Conservation (phyloP, 805 yeast genomes). For the Hermanozyma aechmeae region DNA sequence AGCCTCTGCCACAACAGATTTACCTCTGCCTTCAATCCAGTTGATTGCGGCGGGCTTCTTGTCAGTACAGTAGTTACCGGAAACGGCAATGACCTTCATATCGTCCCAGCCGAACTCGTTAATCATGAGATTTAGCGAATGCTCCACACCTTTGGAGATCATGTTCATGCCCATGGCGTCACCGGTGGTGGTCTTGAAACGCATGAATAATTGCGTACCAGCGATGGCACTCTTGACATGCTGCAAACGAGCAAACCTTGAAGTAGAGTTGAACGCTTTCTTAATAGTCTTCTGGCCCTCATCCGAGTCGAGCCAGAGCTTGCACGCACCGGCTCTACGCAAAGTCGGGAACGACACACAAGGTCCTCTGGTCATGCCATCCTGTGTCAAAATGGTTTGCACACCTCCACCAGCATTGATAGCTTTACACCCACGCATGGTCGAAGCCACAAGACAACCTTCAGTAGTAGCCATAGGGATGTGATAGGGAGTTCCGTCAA, state of each 20-base stretch:
- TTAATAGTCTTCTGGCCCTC: slow-evolving; percentile 81
- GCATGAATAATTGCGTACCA: slow-evolving; percentile 76
- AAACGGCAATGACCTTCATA: slow-evolving; percentile 85
- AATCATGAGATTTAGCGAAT: slow-evolving; percentile 72
- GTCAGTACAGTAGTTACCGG: slow-evolving; percentile 97
- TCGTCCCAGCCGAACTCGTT: slow-evolving; percentile 88
- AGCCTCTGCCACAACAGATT: slow-evolving; percentile 95
- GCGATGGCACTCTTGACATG: slow-evolving; percentile 90
- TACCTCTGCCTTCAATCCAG: slow-evolving; percentile 99
- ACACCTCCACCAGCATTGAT: slow-evolving; percentile 97
- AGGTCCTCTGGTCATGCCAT: slow-evolving; percentile 99
- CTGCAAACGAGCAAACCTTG: slow-evolving; percentile 93
- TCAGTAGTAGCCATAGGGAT: slow-evolving; percentile 99
- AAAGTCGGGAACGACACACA: slow-evolving; percentile 84
- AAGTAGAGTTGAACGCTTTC: slow-evolving; percentile 90
- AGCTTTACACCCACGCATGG: slow-evolving; percentile 99
- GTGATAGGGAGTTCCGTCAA: slow-evolving; percentile 82
- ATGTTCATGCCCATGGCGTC: slow-evolving; percentile 99
- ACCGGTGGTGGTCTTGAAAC: slow-evolving; percentile 98
- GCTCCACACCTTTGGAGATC: slow-evolving; percentile 98
- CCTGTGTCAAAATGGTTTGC: slow-evolving; percentile 80
- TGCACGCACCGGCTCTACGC: slow-evolving; percentile 86
- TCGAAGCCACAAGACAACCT: slow-evolving; percentile 96
- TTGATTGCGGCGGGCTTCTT: slow-evolving; percentile 97
- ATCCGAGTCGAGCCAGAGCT: slow-evolving; percentile 90